Evolutionary conservation across 257 asterid species (phyloP), one percentile per base, ranked within the genome.

Genomic region (Gentiana macrophylla): DNA sequence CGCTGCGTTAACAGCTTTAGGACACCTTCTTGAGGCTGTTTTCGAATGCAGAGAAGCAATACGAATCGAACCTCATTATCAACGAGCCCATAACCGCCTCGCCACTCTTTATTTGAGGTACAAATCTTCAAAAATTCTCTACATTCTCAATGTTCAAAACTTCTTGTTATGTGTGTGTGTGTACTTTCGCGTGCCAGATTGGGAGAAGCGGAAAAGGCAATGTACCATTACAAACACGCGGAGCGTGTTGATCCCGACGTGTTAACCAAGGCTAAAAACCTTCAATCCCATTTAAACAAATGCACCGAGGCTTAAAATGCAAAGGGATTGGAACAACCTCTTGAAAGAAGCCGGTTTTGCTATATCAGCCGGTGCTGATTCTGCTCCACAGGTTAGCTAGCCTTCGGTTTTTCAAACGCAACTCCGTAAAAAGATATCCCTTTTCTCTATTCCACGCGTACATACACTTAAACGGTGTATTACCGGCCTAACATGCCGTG

Each of bases 1-100:
- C 12, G 99, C 99, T 2, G 99, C 99, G 1, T 70, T 92, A n/a
- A 79, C 91, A 6, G 95, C 97, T 10, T 37, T 92, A 51, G 99
- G 99, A 37, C 74, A 77, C 75, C 91, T 88, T 68, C 86, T 85
- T n/a, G 87, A 88, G 67, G 99, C 99, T 5, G 97, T 82, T 9
- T 74, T 83, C 35, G 99, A 92, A 70, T 86, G 95, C 73, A 64
- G 86, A 50, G 91, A 86, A 79, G 95, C 95, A 1, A 81, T 86
- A 44, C 65, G 86, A 52, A 84, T 84, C 35, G 94, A 86, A 24
- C 95, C 94, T 0, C 64, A 59, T 50, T 81, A 84, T 53, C 95
- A 86, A 61, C 79, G 95, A 56, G 95, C 94, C 58, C 95, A 86
- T 73, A 86, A 81, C 67, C 80, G 90, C 59, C 65, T 84, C 71